Evolutionary conservation across 2,329 filamentous ascomycete species (phyloP).

Genomic region (Pseudogymnoascus verrucosus): DNA sequence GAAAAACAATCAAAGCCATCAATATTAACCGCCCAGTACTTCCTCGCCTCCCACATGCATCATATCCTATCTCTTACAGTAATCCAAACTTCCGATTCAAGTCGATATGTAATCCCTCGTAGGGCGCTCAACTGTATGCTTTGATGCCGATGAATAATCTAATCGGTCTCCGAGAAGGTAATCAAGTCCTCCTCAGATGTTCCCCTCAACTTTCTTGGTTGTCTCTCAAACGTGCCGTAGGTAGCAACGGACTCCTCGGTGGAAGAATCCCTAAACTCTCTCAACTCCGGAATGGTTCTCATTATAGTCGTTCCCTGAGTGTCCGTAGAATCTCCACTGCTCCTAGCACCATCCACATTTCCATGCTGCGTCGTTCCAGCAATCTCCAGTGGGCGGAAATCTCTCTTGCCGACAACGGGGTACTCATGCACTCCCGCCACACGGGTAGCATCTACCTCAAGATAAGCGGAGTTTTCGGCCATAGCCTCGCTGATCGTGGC

Average conservation of each 20-base stretch:
- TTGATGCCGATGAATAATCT: neutral
- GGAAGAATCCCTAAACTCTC: neutral
- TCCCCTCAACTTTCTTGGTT: neutral
- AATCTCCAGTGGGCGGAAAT: neutral
- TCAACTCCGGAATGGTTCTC: neutral
- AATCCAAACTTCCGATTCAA: conserved; percentile 4
- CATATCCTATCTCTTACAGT: neutral
- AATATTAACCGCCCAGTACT: neutral
- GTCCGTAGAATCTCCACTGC: neutral
- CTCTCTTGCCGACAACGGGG: neutral
- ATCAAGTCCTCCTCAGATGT: neutral
- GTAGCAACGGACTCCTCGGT: neutral
- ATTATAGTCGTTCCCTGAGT: neutral
- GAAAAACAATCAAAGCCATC: neutral
- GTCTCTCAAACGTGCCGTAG: neutral
- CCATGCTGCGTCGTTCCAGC: neutral
- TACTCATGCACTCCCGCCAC: neutral
- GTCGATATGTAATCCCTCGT: neutral
- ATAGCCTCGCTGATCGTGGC: neutral
- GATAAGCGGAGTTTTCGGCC: neutral
- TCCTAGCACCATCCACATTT: neutral
- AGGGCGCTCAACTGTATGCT: neutral
- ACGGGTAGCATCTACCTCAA: neutral
- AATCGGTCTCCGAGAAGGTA: neutral
- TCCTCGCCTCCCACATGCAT: neutral